A percentile compares a stretch with the other conserved stretches of the same genome.
Conservation (phyloP, 2,329 filamentous ascomycete genomes). For the Anthostomella pinea region DNA sequence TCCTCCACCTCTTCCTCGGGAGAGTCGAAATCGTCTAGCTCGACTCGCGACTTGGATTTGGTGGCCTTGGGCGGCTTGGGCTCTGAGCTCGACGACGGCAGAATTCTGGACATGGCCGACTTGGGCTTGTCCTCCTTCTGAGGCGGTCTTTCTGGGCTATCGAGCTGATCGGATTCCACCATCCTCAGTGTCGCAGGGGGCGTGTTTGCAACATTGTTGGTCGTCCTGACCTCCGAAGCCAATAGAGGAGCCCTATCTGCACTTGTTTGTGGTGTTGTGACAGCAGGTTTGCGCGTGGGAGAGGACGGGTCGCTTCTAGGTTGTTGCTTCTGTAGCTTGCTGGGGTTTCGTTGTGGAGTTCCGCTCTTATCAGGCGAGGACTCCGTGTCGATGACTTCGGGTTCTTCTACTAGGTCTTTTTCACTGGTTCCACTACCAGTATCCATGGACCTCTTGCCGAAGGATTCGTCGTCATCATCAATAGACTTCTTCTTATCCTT, state of each 20-base stretch:
- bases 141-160: slow-evolving; percentile 34
- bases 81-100: slow-evolving; percentile 42
- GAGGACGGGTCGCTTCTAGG: slow-evolving; percentile 49
- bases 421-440: slow-evolving; percentile 35
- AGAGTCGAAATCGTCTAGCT: slow-evolving; percentile 69
- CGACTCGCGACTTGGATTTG: slow-evolving; percentile 59
- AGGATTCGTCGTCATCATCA: slow-evolving; percentile 58
- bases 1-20: slow-evolving; percentile 49
- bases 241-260: slow-evolving; percentile 35
- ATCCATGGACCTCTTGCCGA: slow-evolving; percentile 63
- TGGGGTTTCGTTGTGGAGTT: slow-evolving; percentile 53
- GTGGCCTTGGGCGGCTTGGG: slow-evolving; percentile 55
- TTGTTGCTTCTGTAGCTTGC: slow-evolving; percentile 70
- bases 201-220: slow-evolving; percentile 56
- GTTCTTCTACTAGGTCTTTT: slow-evolving; percentile 43
- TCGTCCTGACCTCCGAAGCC: slow-evolving; percentile 32
- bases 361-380: slow-evolving; percentile 43
- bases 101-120: slow-evolving; percentile 41
- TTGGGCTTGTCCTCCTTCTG: slow-evolving; percentile 40
- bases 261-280: slow-evolving; percentile 31
- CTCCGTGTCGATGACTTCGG: slow-evolving; percentile 43
- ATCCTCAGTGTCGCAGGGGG: slow-evolving; percentile 55
- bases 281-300: slow-evolving; percentile 39
- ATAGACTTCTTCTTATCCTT: slow-evolving; percentile 57
- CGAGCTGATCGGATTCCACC: slow-evolving; percentile 52